Evolutionary conservation across 176 grass and related monocot species (phyloP).

Genomic region (Rhynchospora pubera): DNA sequence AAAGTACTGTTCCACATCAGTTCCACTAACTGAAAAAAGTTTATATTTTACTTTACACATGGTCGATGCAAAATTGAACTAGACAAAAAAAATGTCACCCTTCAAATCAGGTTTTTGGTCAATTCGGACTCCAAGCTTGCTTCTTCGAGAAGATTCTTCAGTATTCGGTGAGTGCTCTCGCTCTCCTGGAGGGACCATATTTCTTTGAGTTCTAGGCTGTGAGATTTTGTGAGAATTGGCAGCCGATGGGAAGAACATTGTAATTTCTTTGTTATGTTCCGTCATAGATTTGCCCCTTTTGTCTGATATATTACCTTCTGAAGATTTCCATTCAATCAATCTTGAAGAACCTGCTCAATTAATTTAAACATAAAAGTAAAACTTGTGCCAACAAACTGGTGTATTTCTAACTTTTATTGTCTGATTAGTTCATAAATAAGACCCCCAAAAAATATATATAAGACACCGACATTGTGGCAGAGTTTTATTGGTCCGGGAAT

Average conservation of each 20-base stretch:
- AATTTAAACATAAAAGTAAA: background rate
- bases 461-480: background rate
- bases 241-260: background rate
- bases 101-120: background rate
- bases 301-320: background rate
- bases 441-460: background rate
- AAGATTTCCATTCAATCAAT: background rate
- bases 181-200: constrained; percentile 7
- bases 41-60: background rate
- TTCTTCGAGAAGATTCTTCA: constrained; percentile 10
- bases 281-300: background rate
- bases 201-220: background rate
- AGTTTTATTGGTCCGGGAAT: background rate
- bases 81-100: background rate
- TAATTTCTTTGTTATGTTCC: background rate
- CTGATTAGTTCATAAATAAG: background rate
- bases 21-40: background rate
- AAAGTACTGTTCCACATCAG: background rate
- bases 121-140: constrained; percentile 13
- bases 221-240: background rate
- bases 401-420: background rate
- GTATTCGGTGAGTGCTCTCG: constrained; percentile 14
- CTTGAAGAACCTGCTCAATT: background rate
- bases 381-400: background rate
- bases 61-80: background rate